Evolutionary conservation across 768 basidiomycete genomes (phyloP).

Genomic region (Asterophora parasitica): DNA sequence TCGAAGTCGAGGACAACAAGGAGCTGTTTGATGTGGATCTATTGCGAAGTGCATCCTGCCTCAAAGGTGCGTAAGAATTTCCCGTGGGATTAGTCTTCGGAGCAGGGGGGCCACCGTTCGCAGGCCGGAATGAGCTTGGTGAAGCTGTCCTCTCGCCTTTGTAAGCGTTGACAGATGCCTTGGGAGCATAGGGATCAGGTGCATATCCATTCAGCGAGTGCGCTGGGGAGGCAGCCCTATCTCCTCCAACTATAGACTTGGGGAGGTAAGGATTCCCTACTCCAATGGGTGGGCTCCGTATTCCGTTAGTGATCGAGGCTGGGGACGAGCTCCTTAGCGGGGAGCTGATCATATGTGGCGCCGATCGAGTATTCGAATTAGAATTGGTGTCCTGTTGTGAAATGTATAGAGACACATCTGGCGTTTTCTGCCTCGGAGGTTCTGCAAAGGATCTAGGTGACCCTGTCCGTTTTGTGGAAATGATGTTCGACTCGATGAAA

Average conservation of each 20-base stretch:
- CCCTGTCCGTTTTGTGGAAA: conserved; percentile 3
- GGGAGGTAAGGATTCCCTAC: conserved; percentile 8
- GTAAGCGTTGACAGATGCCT: conserved; percentile 21
- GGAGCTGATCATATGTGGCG: conserved; percentile 4
- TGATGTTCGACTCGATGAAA: neutral
- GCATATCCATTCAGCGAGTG: conserved; percentile 5
- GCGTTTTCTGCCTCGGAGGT: conserved; percentile 2
- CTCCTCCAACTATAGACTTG: conserved; percentile 4
- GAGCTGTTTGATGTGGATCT: conserved; percentile 46
- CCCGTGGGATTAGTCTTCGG: conserved; percentile 7
- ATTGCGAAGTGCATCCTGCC: conserved; percentile 23
- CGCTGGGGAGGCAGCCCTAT: conserved; percentile 7
- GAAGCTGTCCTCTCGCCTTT: conserved; percentile 26
- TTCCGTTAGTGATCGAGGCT: neutral
- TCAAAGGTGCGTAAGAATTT: conserved; percentile 15
- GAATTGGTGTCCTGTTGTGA: neutral
- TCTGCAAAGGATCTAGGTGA: conserved; percentile 10
- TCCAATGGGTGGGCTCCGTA: conserved; percentile 2
- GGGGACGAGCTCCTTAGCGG: conserved; percentile 9
- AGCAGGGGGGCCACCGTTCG: conserved; percentile 21
- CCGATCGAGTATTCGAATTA: neutral
- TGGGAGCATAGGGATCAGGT: conserved; percentile 35
- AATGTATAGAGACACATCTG: conserved; percentile 1
- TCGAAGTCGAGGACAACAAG: conserved; percentile 26
- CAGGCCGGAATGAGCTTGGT: conserved; percentile 23